phyloP scores from a whole-genome alignment of 352 stramenopile species.

The Phytopythium chamaehyphon region DNA sequence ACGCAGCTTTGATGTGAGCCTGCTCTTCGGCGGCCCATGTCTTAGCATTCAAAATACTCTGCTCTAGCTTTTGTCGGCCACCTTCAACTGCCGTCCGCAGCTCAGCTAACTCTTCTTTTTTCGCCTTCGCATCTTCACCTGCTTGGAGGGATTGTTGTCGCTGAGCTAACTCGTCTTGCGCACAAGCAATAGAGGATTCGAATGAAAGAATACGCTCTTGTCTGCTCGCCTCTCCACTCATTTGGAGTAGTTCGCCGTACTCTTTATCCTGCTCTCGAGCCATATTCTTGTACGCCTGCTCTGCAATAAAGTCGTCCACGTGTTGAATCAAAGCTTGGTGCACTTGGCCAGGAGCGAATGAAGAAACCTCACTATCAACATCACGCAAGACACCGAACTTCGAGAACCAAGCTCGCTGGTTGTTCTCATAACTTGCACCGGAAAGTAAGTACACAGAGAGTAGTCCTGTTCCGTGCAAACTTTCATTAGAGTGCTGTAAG shows the following conservation, averaged over 20 bases:
- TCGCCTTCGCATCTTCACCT: constrained; percentile 68
- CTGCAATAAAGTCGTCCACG: constrained; percentile 23
- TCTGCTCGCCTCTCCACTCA: constrained; percentile 34
- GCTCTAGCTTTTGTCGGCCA: constrained; percentile 30
- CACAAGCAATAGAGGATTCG: constrained; percentile 29
- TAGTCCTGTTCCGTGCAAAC: constrained; percentile 35
- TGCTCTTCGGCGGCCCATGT: constrained; percentile 23
- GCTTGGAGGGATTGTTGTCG: constrained; percentile 39
- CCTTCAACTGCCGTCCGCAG: constrained; percentile 34
- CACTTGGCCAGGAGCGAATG: constrained; percentile 17
- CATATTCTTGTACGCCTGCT: constrained; percentile 5
- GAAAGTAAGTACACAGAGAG: constrained; percentile 50
- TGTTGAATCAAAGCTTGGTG: constrained; percentile 26
- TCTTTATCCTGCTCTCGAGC: constrained; percentile 26
- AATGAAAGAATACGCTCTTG: constrained; percentile 27
- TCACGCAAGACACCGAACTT: constrained; percentile 51
- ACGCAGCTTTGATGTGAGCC: not conserved
- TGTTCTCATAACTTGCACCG: constrained; percentile 14
- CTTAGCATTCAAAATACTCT: constrained; percentile 11
- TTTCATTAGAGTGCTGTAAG: constrained; percentile 46
- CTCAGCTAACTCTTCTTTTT: constrained; percentile 70
- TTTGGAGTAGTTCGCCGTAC: constrained; percentile 15
- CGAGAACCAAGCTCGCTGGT: constrained; percentile 35
- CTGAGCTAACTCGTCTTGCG: constrained; percentile 29
- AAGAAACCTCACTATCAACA: constrained; percentile 10